A percentile compares a stretch with the other conserved stretches of the same genome.
phyloP scores from a whole-genome alignment of 2,329 filamentous ascomycete species.

The Zasmidium angulare region DNA sequence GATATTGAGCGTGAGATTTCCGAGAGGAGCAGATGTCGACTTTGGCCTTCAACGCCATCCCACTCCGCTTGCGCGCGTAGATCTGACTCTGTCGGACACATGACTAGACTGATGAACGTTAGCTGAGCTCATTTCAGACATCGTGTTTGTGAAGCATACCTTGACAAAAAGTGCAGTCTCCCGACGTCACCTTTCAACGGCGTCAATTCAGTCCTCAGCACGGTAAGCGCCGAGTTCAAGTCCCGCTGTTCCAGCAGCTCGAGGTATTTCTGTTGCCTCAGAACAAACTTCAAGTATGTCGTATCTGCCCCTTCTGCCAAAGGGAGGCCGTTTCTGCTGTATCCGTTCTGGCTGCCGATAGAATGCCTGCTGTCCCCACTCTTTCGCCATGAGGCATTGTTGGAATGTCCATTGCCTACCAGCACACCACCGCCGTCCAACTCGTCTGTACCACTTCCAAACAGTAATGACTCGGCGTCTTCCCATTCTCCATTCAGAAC shows the following conservation, averaged over 20 bases:
- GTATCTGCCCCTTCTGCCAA: slow-evolving; percentile 73
- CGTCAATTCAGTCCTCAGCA: slow-evolving; percentile 85
- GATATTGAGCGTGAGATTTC: slow-evolving; percentile 89
- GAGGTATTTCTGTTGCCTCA: slow-evolving; percentile 92
- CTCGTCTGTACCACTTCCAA: slow-evolving; percentile 49
- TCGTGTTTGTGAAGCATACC: slow-evolving; percentile 42
- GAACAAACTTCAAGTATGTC: slow-evolving; percentile 79
- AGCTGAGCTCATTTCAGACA: slow-evolving; percentile 19
- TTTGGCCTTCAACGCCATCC: slow-evolving; percentile 77
- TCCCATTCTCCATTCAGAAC: slow-evolving; percentile 79
- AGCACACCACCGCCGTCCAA: slow-evolving; percentile 45
- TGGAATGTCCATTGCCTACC: slow-evolving; percentile 30
- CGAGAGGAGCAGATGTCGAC: slow-evolving; percentile 72
- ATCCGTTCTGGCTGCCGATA: slow-evolving; percentile 31
- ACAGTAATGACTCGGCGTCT: slow-evolving; percentile 79
- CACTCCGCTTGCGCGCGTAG: slow-evolving; percentile 75
- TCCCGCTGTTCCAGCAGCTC: slow-evolving; percentile 81
- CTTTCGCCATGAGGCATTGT: slow-evolving; percentile 22
- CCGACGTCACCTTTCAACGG: slow-evolving; percentile 77
- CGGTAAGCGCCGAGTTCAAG: slow-evolving; percentile 69
- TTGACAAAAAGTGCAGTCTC: slow-evolving; percentile 78
- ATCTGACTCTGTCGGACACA: slow-evolving; percentile 79
- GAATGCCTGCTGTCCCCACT: slow-evolving; percentile 15
- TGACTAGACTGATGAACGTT: slow-evolving; percentile 65
- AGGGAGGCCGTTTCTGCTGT: slow-evolving; percentile 57